Base-by-base conservation (phyloP, 176 grass and related monocot genomes). In the Carex kokanica region DNA sequence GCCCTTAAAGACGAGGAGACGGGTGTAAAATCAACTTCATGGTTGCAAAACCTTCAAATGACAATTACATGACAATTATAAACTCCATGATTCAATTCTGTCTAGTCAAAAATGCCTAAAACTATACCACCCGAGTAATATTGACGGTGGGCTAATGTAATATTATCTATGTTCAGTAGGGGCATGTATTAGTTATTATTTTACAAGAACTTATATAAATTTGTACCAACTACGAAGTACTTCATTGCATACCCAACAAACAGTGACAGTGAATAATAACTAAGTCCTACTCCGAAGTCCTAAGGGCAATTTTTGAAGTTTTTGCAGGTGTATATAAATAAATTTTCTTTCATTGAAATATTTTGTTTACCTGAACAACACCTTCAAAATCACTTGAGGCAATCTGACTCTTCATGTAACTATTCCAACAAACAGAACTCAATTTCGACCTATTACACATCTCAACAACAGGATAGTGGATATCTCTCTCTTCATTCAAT, bases 351-450 rank as follows among this genome's bases (percentile, higher is more conserved):
- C 20, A 74, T 24, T 52, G 45, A 51, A 67, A 17, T 24, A 25
- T 11, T 25, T 74, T 2, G 25, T 52, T 51, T 93, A 99, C 97
- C 97, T 99, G 97, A 68, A 99, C 89, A 77, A 90, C 86, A 84
- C 97, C 97, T 82, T 99, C 93, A 83, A 99, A 99, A 81, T 99
- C 93, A 90, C 97, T 99, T 43, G 91, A 95, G 74, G 93, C 97
- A 89, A 99, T 92, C 86, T 95, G 93, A 56, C 85, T 93, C 80
- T 99, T 95, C 88, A 95, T 95, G 83, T 99, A 95, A 79, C 82
- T 93, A 83, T 99, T 99, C 97, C 97, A 99, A 87, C 86, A 95
- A 89, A 99, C 87, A 88, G 89, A 93, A 38, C 97, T 99, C 82
- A 99, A 75, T 89, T 93, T 99, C 52, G 93, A 93, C 85, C 86